Evolutionary conservation across 2,329 filamentous ascomycete species (phyloP), one percentile per base, ranked within the genome.

Genomic region (Penicillium expansum): DNA sequence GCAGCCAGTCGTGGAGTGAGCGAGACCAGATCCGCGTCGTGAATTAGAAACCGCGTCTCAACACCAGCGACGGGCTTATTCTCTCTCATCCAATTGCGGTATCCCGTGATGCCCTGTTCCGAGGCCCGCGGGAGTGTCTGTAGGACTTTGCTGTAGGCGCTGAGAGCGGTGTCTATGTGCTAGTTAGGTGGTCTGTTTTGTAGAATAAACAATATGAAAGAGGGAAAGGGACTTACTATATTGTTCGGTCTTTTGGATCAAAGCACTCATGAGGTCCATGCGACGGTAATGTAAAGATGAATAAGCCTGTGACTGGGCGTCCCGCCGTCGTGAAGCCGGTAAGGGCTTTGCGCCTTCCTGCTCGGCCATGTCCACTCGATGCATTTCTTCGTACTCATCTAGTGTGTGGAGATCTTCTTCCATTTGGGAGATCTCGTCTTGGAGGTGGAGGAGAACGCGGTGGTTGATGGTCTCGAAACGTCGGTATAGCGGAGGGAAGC

Each of bases 401-500:
- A 94, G 74, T 0, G 80, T 78, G 18, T 84, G 83, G 1, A 97
- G 81, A 56, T 92, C 86, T 66, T 91, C 87, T 73, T 96, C 92
- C 37, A 96, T 79, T 65, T 93, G 88, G 30, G 82, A 80, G 18
- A 96, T 84, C 71, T 96, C 91, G 68, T 96, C 91, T 72, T 96
- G 92, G 16, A 96, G 80, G 60, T 94, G 87, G 0, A 96, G 79
- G 3, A 97, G 77, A 3, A 96, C 77, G 3, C 92, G 86, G 70
- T 96, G 91, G 66, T 94, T 92, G 18, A 96, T 77, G 11, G 85
- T 82, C 69, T 90, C 87, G 67, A 97, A 97, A 55, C 87, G 87
- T 42, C 92, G 85, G 71, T 96, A 96, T 57, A 96, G 82, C 1
- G 91, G 90, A 4, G 73, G 69, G 13, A 74, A 66, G 32, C 55